Base-by-base conservation (phyloP, 1,139 yeast genomes). In the Yamadazyma atmosphaerica region DNA sequence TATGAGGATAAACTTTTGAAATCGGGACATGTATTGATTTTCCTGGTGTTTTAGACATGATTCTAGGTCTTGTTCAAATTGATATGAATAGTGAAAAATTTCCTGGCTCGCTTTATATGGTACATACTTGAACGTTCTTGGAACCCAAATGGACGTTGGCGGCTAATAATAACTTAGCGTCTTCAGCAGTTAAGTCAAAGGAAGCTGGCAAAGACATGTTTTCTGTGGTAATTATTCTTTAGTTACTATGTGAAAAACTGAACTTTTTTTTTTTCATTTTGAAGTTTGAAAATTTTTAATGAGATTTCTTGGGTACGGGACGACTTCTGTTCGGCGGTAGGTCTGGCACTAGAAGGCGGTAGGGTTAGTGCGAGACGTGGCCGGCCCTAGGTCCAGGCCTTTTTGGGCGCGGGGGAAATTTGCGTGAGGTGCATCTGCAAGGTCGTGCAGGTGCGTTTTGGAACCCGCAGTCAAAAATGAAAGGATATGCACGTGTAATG, bases 141-240 rank as follows among this genome's bases (percentile, higher is more conserved):
- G 98, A 84, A 74, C 99, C 99, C 75, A 92, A 86, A 84, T 94
- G 99, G 66, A 86, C 92, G 88, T 92, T 92, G 74, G 99, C 99
- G 73, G 99, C 98, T 79, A 94, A 85, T 79, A 94, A 85, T 74
- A 92, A 88, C 84, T 92, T 94, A 81, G 96, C 96, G 80, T 92
- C 98, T 81, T 90, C 97, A 77, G 94, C 90, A 74, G 97, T 83
- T 74, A 82, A 81, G 69, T 78, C 92, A 77, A 86, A 86, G 72
- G 90, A 81, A 78, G 87, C 88, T 75, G 87, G 88, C 74, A 80
- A 77, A 69, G 94, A 84, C 94, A 85, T 85, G 60, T 58, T 67
- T 43, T 40, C 22, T 26, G 31, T 28, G 31, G 16, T 28, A 14
- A 16, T 10, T 28, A 15, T 28, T 26, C 33, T 35, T 36, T 29